Percentiles rank a stretch among this genome's conserved stretches.
Evolutionary conservation across 2,329 filamentous ascomycete species (phyloP).

Genomic region (Chaetomium strumarium): DNA sequence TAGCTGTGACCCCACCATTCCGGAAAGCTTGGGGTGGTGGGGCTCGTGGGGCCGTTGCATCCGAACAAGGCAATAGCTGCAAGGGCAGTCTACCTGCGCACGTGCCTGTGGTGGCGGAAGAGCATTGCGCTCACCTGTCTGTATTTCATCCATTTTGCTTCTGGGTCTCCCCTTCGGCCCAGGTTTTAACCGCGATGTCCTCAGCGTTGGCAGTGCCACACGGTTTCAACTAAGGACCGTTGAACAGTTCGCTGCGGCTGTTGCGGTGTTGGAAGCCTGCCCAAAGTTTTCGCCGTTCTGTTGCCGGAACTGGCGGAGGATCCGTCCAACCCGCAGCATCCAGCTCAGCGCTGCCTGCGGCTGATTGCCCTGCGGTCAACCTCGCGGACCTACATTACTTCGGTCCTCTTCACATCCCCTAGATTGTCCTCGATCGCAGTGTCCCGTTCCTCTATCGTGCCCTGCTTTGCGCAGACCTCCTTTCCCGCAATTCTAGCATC

Average conservation of each 20-base stretch:
- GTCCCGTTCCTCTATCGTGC: no score
- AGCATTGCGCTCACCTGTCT: background rate
- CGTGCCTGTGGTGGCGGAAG: no score
- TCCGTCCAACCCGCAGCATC: slow-evolving; percentile 1
- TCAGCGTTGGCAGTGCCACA: slow-evolving; percentile 2
- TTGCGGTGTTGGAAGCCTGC: background rate
- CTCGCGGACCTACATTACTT: background rate
- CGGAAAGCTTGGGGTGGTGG: no score
- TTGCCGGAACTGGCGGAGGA: slow-evolving; percentile 7
- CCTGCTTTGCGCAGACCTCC: background rate
- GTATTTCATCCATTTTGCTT: background rate
- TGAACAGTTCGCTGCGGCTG: background rate
- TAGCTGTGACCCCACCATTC: no score
- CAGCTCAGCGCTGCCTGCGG: slow-evolving; percentile 7
- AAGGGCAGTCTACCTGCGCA: no score
- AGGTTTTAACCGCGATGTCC: background rate
- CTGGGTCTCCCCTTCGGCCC: background rate
- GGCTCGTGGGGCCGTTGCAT: no score
- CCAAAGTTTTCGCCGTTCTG: background rate
- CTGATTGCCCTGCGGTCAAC: slow-evolving; percentile 16
- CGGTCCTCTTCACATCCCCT: background rate
- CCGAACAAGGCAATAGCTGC: no score
- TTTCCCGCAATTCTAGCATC: background rate
- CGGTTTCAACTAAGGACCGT: background rate
- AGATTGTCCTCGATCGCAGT: background rate